Conservation (phyloP, 2,329 filamentous ascomycete species). For the Trichoderma koningii region DNA sequence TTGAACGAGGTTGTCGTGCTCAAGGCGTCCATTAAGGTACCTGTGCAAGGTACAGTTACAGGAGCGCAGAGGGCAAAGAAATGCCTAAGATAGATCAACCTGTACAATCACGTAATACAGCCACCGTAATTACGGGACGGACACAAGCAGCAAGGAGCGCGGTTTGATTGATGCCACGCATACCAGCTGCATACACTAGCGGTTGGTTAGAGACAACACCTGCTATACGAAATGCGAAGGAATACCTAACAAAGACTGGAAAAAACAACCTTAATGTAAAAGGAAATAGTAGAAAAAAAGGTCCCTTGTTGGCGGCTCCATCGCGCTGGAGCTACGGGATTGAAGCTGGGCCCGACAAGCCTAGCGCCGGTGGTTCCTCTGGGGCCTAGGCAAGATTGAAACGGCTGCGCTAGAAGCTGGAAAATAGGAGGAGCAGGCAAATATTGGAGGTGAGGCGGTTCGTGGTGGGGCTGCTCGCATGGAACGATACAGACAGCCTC, state of each 20-base stretch:
- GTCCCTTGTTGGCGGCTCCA: background rate
- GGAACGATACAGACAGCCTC: no score
- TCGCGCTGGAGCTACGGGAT: constrained; percentile 7
- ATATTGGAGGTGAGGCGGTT: no score
- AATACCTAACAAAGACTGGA: background rate
- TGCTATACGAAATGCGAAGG: background rate
- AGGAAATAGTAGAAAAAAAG: background rate
- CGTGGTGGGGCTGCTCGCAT: no score
- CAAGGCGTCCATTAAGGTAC: background rate
- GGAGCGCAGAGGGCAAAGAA: no score
- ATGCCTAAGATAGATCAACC: no score
- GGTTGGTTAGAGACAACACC: background rate
- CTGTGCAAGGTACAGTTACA: background rate
- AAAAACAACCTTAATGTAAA: no score
- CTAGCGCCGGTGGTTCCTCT: constrained; percentile 2
- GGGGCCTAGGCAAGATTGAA: constrained; percentile 10
- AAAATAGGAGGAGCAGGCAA: constrained; percentile 14
- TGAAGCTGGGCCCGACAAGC: background rate
- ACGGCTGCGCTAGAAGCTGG: background rate
- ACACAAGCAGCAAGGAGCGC: background rate
- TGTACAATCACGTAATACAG: background rate
- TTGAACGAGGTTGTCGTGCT: background rate
- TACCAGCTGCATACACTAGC: background rate
- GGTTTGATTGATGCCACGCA: constrained; percentile 8
- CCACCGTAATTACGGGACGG: background rate